A percentile compares a stretch with the other conserved stretches of the same genome.
Evolutionary conservation across 306 rosid species (phyloP).

Genomic region (Casuarina glauca): DNA sequence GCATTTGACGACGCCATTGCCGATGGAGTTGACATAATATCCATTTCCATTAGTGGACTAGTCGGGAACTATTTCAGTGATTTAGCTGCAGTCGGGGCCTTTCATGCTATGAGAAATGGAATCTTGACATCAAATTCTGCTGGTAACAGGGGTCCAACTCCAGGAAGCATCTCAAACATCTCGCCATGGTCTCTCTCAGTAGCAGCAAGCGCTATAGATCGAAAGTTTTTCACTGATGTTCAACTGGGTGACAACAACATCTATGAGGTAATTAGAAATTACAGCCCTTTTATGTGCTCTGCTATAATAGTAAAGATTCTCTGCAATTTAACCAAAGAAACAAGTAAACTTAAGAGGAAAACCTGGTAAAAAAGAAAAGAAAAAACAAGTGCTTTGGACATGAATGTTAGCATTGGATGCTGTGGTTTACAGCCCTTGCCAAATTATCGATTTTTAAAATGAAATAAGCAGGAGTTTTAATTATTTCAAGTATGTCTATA

Average conservation of each 20-base stretch:
- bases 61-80: conserved; percentile 21
- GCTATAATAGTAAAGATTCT: no score
- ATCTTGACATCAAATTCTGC: conserved; percentile 42
- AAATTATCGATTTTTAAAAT: no score
- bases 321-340: no score
- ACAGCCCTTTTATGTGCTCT: no score
- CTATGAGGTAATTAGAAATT: conserved; percentile 30
- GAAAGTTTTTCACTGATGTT: conserved; percentile 39
- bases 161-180: conserved; percentile 2
- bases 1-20: conserved; percentile 54
- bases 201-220: conserved; percentile 47
- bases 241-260: conserved; percentile 33
- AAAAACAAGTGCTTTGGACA: no score
- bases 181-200: conserved; percentile 64
- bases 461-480: no score
- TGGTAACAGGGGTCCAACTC: conserved; percentile 37
- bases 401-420: no score
- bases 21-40: conserved; percentile 55
- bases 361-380: no score
- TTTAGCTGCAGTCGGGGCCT: conserved; percentile 46
- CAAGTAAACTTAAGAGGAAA: no score
- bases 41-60: conserved; percentile 28
- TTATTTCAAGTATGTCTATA: no score
- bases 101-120: conserved; percentile 51
- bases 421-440: no score